Evolutionary conservation across 2,329 filamentous ascomycete species (phyloP).

Genomic region (Mycogone perniciosa): DNA sequence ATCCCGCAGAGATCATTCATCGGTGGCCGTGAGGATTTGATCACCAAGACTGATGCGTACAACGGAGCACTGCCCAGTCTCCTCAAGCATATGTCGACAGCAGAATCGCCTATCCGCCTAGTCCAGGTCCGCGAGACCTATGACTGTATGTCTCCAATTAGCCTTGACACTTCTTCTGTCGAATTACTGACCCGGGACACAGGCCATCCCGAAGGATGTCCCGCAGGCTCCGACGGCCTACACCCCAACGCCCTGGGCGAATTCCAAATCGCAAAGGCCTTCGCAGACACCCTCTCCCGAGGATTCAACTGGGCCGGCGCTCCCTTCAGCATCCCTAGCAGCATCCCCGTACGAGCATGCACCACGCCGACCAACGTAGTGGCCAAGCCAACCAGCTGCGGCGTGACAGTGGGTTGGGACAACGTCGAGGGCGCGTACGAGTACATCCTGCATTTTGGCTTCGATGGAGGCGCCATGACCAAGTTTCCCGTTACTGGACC

Average conservation of each 20-base stretch:
- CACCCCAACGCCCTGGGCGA: slow-evolving; percentile 37
- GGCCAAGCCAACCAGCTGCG: background rate
- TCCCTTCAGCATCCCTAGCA: background rate
- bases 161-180: background rate
- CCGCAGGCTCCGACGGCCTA: slow-evolving; percentile 33
- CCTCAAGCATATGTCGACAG: slow-evolving; percentile 16
- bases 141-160: slow-evolving; percentile 7
- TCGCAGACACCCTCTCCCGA: slow-evolving; percentile 19
- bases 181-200: background rate
- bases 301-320: background rate
- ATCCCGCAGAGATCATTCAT: slow-evolving; percentile 22
- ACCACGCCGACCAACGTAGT: background rate
- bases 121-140: slow-evolving; percentile 29
- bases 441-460: background rate
- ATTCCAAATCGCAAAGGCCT: slow-evolving; percentile 36
- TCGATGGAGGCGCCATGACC: background rate
- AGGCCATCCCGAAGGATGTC: slow-evolving; percentile 14
- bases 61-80: slow-evolving; percentile 14
- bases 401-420: background rate
- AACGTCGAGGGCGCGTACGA: background rate
- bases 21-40: slow-evolving; percentile 20
- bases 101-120: slow-evolving; percentile 24
- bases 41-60: slow-evolving; percentile 20
- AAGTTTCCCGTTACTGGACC: background rate
- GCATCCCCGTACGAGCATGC: background rate